Evolutionary conservation across 2,329 filamentous ascomycete genomes (phyloP).

Genomic region (Orbilia ellipsospora): DNA sequence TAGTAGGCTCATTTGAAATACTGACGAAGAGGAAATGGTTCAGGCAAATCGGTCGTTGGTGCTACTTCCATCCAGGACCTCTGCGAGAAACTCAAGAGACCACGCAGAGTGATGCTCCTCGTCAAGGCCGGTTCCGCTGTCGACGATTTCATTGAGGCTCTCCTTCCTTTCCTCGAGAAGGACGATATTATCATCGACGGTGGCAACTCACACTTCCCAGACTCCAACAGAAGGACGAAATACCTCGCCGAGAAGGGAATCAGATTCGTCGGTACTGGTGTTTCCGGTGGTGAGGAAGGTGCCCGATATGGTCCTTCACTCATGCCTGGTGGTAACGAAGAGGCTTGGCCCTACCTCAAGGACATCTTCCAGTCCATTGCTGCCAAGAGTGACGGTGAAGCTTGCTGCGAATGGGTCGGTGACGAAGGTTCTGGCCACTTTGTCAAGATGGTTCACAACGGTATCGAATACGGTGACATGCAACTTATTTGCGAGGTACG

Average conservation of each 20-base stretch:
- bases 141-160: slow-evolving; percentile 97
- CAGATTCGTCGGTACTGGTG: slow-evolving; percentile 94
- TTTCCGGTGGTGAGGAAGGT: slow-evolving; percentile 99
- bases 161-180: slow-evolving; percentile 82
- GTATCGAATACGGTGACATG: slow-evolving; percentile 99
- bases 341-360: slow-evolving; percentile 98
- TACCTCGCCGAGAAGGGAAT: slow-evolving; percentile 89
- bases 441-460: slow-evolving; percentile 99
- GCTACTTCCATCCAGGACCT: slow-evolving; percentile 96
- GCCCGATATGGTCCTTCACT: slow-evolving; percentile 95
- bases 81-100: slow-evolving; percentile 94
- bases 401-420: slow-evolving; percentile 99
- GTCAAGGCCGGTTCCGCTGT: slow-evolving; percentile 98
- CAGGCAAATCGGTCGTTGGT: slow-evolving; percentile 91
- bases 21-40: slow-evolving; percentile 60
- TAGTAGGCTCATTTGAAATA: slow-evolving; percentile 59
- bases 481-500: slow-evolving; percentile 98
- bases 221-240: slow-evolving; percentile 95
- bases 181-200: slow-evolving; percentile 99
- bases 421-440: slow-evolving; percentile 99
- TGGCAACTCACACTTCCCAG: slow-evolving; percentile 98
- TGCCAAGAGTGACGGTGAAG: slow-evolving; percentile 95
- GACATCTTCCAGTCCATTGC: slow-evolving; percentile 98
- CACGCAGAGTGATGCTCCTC: slow-evolving; percentile 96
- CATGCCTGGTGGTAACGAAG: slow-evolving; percentile 99